phyloP scores from a whole-genome alignment of 2,329 filamentous ascomycete species.

The Verticillium nubilum region DNA sequence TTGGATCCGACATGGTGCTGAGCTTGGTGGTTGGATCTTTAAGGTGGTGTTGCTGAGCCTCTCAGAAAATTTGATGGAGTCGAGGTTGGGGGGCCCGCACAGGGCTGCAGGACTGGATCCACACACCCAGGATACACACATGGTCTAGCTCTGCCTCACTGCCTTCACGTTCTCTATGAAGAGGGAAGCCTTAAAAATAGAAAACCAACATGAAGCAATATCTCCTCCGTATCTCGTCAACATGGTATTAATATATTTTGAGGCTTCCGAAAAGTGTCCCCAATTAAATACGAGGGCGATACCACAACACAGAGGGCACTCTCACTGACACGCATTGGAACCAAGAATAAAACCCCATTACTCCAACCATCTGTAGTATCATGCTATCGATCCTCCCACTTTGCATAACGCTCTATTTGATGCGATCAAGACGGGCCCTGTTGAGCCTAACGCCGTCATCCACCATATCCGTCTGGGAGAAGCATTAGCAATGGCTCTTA shows the following conservation, averaged over 20 bases:
- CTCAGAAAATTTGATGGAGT: conserved; percentile 1
- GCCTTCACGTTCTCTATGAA: no score
- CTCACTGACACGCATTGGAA: no score
- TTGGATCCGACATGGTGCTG: conserved; percentile 8
- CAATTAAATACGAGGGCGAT: no score
- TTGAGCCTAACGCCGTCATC: conserved; percentile 79
- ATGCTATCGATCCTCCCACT: conserved; percentile 11
- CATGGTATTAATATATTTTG: no score
- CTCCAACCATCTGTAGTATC: neutral
- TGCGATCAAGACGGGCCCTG: conserved; percentile 63
- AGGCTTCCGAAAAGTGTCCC: no score
- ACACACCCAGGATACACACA: neutral
- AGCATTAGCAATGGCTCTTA: conserved; percentile 20
- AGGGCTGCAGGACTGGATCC: neutral
- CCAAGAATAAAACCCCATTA: neutral
- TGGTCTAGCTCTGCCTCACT: neutral
- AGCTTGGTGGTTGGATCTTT: neutral
- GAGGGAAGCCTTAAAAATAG: no score
- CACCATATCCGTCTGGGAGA: conserved; percentile 67
- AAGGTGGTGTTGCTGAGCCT: neutral
- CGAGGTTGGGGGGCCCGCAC: neutral
- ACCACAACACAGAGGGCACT: no score
- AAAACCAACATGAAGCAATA: no score
- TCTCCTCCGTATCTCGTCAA: no score
- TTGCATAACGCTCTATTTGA: conserved; percentile 29